Conservation (phyloP, 2,329 filamentous ascomycete genomes). For the Sodiomyces alkalinus region DNA sequence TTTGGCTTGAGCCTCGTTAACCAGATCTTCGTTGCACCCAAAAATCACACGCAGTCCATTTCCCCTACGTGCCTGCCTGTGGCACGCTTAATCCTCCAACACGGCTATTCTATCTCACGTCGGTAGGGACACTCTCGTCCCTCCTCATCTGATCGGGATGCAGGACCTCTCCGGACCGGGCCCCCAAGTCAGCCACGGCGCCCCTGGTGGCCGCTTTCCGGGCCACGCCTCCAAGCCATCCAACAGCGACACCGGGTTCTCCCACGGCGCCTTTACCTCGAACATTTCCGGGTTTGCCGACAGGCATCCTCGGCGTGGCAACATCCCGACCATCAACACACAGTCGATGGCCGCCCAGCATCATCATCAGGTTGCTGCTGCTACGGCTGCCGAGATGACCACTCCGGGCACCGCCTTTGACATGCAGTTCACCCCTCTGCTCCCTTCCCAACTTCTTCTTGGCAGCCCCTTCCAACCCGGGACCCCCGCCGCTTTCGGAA, state of each 20-base stretch:
- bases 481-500: conserved; percentile 77
- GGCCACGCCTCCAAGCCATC: conserved; percentile 68
- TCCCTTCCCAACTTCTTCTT: conserved; percentile 86
- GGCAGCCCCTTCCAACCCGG: conserved; percentile 95
- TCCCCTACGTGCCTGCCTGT: no score
- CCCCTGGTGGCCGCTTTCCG: conserved; percentile 43
- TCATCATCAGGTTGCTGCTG: conserved; percentile 18
- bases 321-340: conserved; percentile 89
- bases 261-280: conserved; percentile 79
- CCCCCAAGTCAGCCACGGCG: conserved; percentile 37
- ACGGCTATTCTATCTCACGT: conserved; percentile 69
- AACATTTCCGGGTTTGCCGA: conserved; percentile 78
- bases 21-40: conserved; percentile 27
- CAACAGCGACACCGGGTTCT: conserved; percentile 77
- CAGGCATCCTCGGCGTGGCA: conserved; percentile 67
- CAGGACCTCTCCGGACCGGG: conserved; percentile 63
- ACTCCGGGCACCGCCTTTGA: conserved; percentile 83
- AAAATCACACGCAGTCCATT: no score
- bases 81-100: conserved; percentile 51
- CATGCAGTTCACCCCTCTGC: conserved; percentile 95
- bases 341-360: conserved; percentile 15
- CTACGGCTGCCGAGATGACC: conserved; percentile 57
- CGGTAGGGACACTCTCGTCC: conserved; percentile 73
- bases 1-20: conserved; percentile 1
- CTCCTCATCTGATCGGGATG: conserved; percentile 80